Evolutionary conservation across 257 asterid species (phyloP), one percentile per base, ranked within the genome.

Genomic region (Solanum sitiens): DNA sequence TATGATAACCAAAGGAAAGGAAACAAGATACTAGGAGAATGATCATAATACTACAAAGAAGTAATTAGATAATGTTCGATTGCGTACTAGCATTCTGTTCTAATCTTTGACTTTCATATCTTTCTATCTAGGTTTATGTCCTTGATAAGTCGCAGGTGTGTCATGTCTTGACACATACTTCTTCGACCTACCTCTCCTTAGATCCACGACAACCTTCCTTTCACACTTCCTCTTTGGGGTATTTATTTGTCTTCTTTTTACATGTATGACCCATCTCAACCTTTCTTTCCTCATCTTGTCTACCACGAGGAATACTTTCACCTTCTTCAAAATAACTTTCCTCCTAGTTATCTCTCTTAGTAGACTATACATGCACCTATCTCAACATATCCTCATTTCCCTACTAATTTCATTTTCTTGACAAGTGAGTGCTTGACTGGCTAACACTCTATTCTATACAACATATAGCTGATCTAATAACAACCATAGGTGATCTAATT

Each of bases 41-140:
- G 67, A 59, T 59, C 11, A 8, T 14, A 50, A 20, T 20, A 59
- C 4, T 59, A 20, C 5, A 21, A 59, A 59, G 67, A 20, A 59
- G 25, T 35, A 11, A 59, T 3, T 59, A 59, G 27, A 59, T 2
- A 21, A 59, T 4, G 5, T 13, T 59, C 25, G 6, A 8, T 2
- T 21, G 8, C 0, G 0, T 59, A 59, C 2, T 21, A 8, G 12
- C 2, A 5, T 59, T 59, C 0, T 59, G 8, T 21, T 0, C 0
- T 59, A 8, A 59, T 21, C 2, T 9, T 59, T 9, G 2, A 59
- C 13, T 0, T 59, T 20, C 2, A 59, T 59, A 59, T 59, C 5
- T 59, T 21, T 5, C 6, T 59, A 59, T 1, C 0, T 6, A 50
- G 9, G 3, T 2, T 53, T 23, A 53, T 16, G 63, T 53, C 9